phyloP scores from a whole-genome alignment of 2,329 filamentous ascomycete genomes.

The Clathrospora elynae region DNA sequence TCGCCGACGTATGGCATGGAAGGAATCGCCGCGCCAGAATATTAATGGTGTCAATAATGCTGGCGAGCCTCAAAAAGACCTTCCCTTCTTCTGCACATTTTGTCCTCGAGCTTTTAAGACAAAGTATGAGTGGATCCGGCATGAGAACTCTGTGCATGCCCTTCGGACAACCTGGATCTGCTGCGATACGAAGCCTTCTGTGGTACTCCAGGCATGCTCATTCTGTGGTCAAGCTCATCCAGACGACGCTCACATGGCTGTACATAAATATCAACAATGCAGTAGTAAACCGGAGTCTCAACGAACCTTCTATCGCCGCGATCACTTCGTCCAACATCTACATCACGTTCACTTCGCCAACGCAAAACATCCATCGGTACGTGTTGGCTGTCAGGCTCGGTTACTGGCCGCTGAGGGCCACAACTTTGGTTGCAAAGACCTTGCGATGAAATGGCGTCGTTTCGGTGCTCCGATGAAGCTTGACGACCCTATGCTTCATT shows the following conservation, averaged over 20 bases:
- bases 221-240: conserved; percentile 41
- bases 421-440: conserved; percentile 45
- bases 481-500: conserved; percentile 45
- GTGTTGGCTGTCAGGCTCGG: conserved; percentile 42
- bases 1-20: conserved; percentile 45
- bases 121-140: conserved; percentile 47
- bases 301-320: conserved; percentile 45
- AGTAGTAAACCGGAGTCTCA: conserved; percentile 42
- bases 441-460: conserved; percentile 42
- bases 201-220: conserved; percentile 34
- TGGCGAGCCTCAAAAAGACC: conserved; percentile 37
- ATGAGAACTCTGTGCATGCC: conserved; percentile 46
- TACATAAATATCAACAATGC: conserved; percentile 45
- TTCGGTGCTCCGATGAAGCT: conserved; percentile 44
- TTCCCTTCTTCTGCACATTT: conserved; percentile 46
- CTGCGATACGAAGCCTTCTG: conserved; percentile 34
- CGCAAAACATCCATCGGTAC: conserved; percentile 40
- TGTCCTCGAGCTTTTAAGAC: conserved; percentile 45
- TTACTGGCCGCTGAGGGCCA: conserved; percentile 36
- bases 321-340: conserved; percentile 45
- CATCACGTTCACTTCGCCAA: conserved; percentile 46
- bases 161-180: conserved; percentile 48
- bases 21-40: conserved; percentile 37
- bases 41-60: conserved; percentile 40
- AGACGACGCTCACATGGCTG: conserved; percentile 43